Evolutionary conservation across 768 basidiomycete genomes (phyloP).

Genomic region (Phylloporus scabripes): DNA sequence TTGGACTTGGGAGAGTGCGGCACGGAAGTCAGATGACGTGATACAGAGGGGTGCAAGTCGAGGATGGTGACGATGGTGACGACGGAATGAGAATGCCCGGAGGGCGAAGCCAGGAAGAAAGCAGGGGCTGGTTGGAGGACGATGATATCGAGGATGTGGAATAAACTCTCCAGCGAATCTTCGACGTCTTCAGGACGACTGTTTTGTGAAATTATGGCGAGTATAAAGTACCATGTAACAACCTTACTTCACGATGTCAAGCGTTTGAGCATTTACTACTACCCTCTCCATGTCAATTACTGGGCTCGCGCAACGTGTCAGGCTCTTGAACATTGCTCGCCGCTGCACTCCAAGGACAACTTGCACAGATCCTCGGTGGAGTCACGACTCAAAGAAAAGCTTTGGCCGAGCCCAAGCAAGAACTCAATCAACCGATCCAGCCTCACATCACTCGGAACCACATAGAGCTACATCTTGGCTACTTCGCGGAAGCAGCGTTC

Average conservation of each 20-base stretch:
- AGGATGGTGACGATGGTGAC: constrained; percentile 27
- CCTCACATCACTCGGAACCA: neutral
- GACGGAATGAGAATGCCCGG: constrained; percentile 29
- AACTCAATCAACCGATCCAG: constrained; percentile 9
- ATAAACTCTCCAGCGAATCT: constrained; percentile 4
- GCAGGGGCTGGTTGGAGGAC: constrained; percentile 47
- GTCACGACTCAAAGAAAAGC: neutral
- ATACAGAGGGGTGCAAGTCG: constrained; percentile 63
- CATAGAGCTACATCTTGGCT: constrained; percentile 1
- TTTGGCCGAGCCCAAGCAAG: constrained; percentile 1
- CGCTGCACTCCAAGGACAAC: neutral
- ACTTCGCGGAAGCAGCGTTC: constrained; percentile 18
- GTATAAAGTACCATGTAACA: too few species aligned
- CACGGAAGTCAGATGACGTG: constrained; percentile 70
- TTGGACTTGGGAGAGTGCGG: constrained; percentile 83
- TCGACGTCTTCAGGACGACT: too few species aligned
- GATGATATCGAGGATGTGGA: constrained; percentile 53
- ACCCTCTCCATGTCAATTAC: constrained; percentile 1
- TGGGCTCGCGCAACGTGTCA: constrained; percentile 1
- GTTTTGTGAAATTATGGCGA: too few species aligned
- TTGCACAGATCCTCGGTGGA: neutral
- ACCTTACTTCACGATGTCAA: too few species aligned
- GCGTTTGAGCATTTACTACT: too few species aligned
- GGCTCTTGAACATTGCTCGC: neutral
- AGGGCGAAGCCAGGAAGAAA: constrained; percentile 26